Conservation (phyloP, 2,329 filamentous ascomycete genomes). For the Tolypocladium amazonense region DNA sequence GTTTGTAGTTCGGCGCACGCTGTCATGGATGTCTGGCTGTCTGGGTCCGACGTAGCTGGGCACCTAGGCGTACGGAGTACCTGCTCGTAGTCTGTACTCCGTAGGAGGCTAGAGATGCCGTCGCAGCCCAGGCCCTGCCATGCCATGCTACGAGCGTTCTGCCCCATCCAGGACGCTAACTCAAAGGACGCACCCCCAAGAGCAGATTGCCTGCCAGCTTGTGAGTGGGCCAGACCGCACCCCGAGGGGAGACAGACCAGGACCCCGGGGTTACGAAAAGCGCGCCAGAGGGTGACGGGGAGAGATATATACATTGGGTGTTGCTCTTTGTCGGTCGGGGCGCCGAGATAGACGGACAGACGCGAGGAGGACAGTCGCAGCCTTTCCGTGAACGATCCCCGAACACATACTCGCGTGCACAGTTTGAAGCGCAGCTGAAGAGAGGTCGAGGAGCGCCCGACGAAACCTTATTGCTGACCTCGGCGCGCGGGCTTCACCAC, state of each 20-base stretch:
- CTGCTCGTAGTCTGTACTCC: not conserved
- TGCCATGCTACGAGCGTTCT: not conserved
- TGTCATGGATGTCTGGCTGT: not conserved
- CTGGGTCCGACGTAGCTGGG: not conserved
- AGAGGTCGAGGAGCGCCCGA: not conserved
- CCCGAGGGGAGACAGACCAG: not conserved
- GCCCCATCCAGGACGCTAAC: slow-evolving; percentile 1
- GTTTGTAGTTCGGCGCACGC: slow-evolving; percentile 1
- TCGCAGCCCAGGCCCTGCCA: not conserved
- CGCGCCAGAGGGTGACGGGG: slow-evolving; percentile 2
- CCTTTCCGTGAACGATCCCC: not conserved
- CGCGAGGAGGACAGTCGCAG: not conserved
- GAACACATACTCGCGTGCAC: not conserved
- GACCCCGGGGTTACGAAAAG: not conserved
- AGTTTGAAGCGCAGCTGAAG: not conserved
- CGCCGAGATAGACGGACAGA: not conserved
- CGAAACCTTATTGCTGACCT: not conserved
- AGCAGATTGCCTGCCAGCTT: not conserved
- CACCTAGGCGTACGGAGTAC: not conserved
- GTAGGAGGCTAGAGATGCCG: not conserved
- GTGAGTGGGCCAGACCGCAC: not conserved
- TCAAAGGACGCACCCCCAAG: not conserved
- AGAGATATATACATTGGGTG: slow-evolving; percentile 8
- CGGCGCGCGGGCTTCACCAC: not conserved
- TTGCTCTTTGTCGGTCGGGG: slow-evolving; percentile 1